Percentiles rank a stretch among this genome's conserved stretches.
These are phyloP conservation scores for Anacardium occidentale DNA, from an alignment of 345 rosid genomes.

Conservation along the genomic window DNA sequence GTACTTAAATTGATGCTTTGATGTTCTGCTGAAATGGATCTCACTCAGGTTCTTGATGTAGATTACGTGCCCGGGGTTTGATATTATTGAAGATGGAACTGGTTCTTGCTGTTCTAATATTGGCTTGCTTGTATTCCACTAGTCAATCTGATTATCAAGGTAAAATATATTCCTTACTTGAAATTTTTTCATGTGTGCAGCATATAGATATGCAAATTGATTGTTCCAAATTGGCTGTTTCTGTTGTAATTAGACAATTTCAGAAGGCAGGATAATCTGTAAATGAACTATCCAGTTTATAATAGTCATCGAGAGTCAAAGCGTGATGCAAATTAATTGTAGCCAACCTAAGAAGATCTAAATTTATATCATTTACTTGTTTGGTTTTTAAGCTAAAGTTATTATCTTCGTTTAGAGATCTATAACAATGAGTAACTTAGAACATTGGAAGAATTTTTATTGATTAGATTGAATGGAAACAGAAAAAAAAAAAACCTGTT, in stretches of 20 bases:
- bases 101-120: constrained; percentile 39
- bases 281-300: background rate
- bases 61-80: constrained; percentile 26
- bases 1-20: background rate
- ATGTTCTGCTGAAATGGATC: constrained; percentile 24
- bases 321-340: too few species aligned
- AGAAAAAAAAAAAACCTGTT: background rate
- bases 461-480: background rate
- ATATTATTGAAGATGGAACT: constrained; percentile 51
- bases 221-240: background rate
- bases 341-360: background rate
- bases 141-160: constrained; percentile 78
- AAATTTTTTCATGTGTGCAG: background rate
- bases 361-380: background rate
- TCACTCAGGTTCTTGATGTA: constrained; percentile 10
- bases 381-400: background rate
- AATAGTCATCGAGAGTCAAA: background rate
- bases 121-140: constrained; percentile 48
- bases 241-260: background rate
- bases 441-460: background rate
- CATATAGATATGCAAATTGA: background rate
- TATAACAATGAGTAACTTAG: background rate
- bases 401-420: background rate
- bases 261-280: background rate
- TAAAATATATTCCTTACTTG: constrained; percentile 24